Evolutionary conservation across 805 yeast genomes (phyloP).

Genomic region (Priceomyces melissophilus): DNA sequence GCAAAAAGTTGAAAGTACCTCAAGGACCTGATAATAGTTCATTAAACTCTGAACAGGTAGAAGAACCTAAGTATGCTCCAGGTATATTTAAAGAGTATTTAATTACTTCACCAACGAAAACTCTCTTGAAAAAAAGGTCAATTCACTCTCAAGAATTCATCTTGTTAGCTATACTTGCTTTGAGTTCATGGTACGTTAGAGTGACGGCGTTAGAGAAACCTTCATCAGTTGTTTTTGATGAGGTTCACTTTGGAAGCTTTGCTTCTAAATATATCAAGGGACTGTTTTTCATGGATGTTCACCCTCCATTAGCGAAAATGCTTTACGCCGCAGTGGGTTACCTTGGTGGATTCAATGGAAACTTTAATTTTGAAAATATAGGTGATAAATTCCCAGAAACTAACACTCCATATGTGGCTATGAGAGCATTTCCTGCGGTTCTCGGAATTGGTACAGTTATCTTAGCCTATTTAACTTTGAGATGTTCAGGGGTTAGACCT

Average conservation of each 20-base stretch:
- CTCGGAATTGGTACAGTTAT: constrained; percentile 68
- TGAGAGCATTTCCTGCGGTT: constrained; percentile 69
- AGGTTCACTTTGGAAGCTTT: constrained; percentile 95
- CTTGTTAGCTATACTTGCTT: constrained; percentile 35
- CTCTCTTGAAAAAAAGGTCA: constrained; percentile 39
- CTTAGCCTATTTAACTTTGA: constrained; percentile 63
- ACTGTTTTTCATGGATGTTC: constrained; percentile 66
- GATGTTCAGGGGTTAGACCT: constrained; percentile 69
- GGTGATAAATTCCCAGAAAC: constrained; percentile 59
- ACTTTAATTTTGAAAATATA: constrained; percentile 62
- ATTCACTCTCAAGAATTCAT: constrained; percentile 25
- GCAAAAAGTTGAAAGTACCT: constrained; percentile 1
- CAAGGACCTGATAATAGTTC: background rate
- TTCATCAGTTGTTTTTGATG: constrained; percentile 84
- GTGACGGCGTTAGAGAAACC: constrained; percentile 63
- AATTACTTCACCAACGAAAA: constrained; percentile 46
- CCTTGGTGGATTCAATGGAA: constrained; percentile 69
- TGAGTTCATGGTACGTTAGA: constrained; percentile 58
- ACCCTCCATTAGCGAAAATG: constrained; percentile 80
- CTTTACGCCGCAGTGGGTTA: constrained; percentile 67
- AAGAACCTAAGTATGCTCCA: constrained; percentile 30
- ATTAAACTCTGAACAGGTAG: constrained; percentile 41
- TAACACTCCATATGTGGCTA: constrained; percentile 55
- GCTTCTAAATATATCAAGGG: constrained; percentile 76
- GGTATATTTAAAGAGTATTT: constrained; percentile 57